These are phyloP conservation scores for Ceraceosorus bombacis DNA, from an alignment of 1,284 basidiomycete genomes.

Conservation along the genomic window DNA sequence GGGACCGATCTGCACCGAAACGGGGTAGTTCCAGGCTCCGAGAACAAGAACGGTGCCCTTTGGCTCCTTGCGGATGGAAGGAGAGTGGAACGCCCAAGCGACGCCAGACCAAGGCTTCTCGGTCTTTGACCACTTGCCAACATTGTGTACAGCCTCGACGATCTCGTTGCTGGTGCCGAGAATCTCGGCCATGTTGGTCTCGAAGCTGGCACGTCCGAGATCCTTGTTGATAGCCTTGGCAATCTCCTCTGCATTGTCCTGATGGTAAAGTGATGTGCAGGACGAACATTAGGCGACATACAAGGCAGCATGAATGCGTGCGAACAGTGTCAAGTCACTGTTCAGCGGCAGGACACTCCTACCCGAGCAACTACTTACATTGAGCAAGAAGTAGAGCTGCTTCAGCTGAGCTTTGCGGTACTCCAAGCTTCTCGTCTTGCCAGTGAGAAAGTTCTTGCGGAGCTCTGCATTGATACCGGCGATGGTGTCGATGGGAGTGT, in stretches of 20 bases:
- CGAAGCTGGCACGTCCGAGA: constrained; percentile 53
- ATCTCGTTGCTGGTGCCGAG: constrained; percentile 54
- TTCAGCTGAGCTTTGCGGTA: constrained; percentile 61
- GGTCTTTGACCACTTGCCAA: constrained; percentile 53
- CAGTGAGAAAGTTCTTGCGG: constrained; percentile 54
- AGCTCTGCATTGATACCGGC: constrained; percentile 47
- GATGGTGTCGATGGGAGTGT: constrained; percentile 5
- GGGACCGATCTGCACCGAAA: constrained; percentile 47
- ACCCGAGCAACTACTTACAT: constrained; percentile 23
- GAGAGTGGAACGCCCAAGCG: constrained; percentile 44
- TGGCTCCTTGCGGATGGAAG: constrained; percentile 48
- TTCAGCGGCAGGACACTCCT: not conserved
- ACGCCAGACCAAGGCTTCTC: constrained; percentile 35
- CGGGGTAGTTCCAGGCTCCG: constrained; percentile 49
- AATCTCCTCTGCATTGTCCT: constrained; percentile 57
- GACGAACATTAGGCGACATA: too few relatives aligned
- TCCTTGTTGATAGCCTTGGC: constrained; percentile 55
- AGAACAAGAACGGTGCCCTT: constrained; percentile 52
- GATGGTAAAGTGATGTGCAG: not conserved
- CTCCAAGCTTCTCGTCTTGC: constrained; percentile 55
- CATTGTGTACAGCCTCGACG: constrained; percentile 59
- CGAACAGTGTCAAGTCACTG: too few relatives aligned
- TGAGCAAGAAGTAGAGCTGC: constrained; percentile 59
- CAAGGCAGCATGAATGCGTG: too few relatives aligned
- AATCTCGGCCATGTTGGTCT: constrained; percentile 47